A percentile compares a stretch with the other conserved stretches of the same genome.
phyloP scores from a whole-genome alignment of 768 basidiomycete species.

The Lyophyllum semitale region DNA sequence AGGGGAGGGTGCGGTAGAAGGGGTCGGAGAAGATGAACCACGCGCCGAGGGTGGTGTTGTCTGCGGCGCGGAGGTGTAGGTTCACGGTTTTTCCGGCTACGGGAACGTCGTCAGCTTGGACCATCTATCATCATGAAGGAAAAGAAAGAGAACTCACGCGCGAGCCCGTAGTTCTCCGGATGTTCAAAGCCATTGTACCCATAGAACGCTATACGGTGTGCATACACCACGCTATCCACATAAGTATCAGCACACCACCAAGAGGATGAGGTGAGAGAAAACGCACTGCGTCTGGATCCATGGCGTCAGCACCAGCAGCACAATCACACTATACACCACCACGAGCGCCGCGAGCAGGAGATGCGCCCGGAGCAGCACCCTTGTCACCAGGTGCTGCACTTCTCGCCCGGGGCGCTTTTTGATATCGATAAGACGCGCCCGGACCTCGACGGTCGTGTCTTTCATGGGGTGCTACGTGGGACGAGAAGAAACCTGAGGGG shows the following conservation, averaged over 20 bases:
- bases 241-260: background rate
- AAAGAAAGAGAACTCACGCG: conserved; percentile 31
- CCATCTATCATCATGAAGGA: background rate
- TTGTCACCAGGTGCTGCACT: background rate
- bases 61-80: conserved; percentile 56
- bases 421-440: too few relatives aligned
- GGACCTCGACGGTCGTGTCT: too few relatives aligned
- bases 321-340: conserved; percentile 21
- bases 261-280: background rate
- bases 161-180: conserved; percentile 42
- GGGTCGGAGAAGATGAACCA: conserved; percentile 65
- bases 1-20: conserved; percentile 40
- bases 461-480: too few relatives aligned
- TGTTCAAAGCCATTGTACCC: conserved; percentile 38
- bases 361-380: conserved; percentile 5
- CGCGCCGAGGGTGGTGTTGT: conserved; percentile 65
- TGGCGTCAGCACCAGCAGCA: conserved; percentile 37
- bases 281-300: conserved; percentile 40
- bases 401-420: too few relatives aligned
- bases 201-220: conserved; percentile 36
- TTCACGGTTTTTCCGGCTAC: conserved; percentile 65
- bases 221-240: conserved; percentile 34
- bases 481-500: too few relatives aligned
- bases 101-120: background rate
- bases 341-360: background rate